A percentile compares a stretch with the other conserved stretches of the same genome.
Conservation (phyloP, 331 rosid species). For the Spiraea crenata region DNA sequence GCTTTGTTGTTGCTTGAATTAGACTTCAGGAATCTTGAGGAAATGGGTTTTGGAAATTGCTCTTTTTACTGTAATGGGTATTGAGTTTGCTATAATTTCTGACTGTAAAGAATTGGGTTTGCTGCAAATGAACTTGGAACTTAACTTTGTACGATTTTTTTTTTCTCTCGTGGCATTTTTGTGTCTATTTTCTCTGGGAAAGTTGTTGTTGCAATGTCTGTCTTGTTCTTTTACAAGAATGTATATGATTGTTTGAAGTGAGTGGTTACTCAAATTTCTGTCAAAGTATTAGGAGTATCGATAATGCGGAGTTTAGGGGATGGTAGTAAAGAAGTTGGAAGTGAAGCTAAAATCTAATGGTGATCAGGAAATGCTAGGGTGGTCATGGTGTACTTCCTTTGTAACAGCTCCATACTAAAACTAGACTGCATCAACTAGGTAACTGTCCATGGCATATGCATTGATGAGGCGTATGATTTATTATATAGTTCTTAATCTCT, state of each 20-base stretch:
- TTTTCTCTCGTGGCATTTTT: background rate
- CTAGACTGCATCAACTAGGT: background rate
- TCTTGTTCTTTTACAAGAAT: background rate
- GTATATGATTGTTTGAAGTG: background rate
- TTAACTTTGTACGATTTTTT: background rate
- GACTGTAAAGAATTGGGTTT: slow-evolving; percentile 1
- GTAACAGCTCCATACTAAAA: background rate
- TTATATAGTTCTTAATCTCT: background rate
- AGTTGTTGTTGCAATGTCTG: too few relatives aligned
- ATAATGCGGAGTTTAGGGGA: background rate
- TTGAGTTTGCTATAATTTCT: background rate
- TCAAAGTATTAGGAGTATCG: background rate
- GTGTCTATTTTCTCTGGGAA: too few relatives aligned
- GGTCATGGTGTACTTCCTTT: background rate
- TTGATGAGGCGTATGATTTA: background rate
- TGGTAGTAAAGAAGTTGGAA: background rate
- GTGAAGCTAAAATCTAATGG: background rate
- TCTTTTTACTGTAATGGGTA: background rate
- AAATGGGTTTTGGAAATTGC: background rate
- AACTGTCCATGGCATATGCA: background rate
- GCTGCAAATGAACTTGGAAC: background rate
- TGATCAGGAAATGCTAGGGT: background rate
- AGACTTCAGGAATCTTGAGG: slow-evolving; percentile 6
- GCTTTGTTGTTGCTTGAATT: background rate
- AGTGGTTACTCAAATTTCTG: background rate